Percentiles rank a stretch among this genome's conserved stretches.
These are phyloP conservation scores for Acanthamoeba royreba DNA, from an alignment of 208 protist species.

Conservation along the genomic window DNA sequence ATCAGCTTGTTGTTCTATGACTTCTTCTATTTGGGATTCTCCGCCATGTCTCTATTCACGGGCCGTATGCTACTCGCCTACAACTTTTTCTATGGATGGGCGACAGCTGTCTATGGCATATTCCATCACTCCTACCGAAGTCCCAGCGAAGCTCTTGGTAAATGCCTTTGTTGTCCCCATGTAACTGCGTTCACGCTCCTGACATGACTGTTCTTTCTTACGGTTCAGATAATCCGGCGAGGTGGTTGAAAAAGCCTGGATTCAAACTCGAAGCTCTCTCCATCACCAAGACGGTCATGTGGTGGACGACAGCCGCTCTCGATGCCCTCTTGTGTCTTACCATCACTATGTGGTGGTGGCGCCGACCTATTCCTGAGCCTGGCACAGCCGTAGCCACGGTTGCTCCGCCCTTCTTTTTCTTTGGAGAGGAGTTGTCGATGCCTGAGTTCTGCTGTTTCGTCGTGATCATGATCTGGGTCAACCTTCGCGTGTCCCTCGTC, in stretches of 20 bases:
- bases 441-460: conserved; percentile 36
- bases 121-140: conserved; percentile 37
- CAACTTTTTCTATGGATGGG: conserved; percentile 53
- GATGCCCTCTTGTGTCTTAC: conserved; percentile 9
- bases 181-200: too few species aligned
- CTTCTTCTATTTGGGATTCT: conserved; percentile 9
- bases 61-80: conserved; percentile 42
- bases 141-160: not conserved
- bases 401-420: not conserved
- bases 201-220: not conserved
- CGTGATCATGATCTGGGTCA: conserved; percentile 51
- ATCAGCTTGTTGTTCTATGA: conserved; percentile 40
- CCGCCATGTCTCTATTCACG: not conserved
- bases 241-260: conserved; percentile 23
- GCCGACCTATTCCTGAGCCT: not conserved
- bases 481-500: conserved; percentile 12
- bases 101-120: conserved; percentile 44
- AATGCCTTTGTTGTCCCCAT: not conserved
- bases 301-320: not conserved
- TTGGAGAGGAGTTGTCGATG: conserved; percentile 34
- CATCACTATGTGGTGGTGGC: conserved; percentile 44
- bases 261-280: conserved; percentile 31
- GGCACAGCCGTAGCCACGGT: not conserved
- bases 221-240: not conserved
- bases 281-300: not conserved